Conservation (phyloP, 2,329 filamentous ascomycete genomes). For the Salinomyces thailandicus region DNA sequence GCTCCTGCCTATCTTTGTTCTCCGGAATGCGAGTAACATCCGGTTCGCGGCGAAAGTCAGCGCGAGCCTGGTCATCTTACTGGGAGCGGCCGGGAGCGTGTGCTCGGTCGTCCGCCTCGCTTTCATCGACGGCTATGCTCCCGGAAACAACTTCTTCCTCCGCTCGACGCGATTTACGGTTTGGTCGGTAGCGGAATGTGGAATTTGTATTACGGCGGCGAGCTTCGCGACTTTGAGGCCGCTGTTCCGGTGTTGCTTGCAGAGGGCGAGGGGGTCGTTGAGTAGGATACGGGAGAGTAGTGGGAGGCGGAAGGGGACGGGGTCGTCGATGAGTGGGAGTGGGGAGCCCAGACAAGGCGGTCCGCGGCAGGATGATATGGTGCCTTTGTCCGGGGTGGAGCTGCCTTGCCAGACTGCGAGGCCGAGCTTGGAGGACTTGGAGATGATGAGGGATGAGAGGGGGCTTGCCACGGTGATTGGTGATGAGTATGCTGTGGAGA, state of each 20-base stretch:
- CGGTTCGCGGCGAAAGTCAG: conserved; percentile 31
- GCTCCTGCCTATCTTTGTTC: conserved; percentile 30
- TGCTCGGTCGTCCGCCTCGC: conserved; percentile 17
- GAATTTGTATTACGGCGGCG: conserved; percentile 26
- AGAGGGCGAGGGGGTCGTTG: conserved; percentile 1
- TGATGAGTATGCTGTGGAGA: too few species aligned
- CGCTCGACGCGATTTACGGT: conserved; percentile 17
- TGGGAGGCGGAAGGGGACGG: neutral
- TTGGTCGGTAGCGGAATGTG: conserved; percentile 26
- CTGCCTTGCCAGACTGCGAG: too few species aligned
- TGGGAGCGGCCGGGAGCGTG: conserved; percentile 24
- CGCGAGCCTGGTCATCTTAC: conserved; percentile 30
- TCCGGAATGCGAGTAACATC: conserved; percentile 33
- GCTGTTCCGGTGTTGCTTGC: conserved; percentile 18
- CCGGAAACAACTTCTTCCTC: conserved; percentile 15
- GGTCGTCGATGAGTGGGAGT: too few species aligned
- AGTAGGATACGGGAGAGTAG: neutral
- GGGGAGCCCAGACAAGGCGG: too few species aligned
- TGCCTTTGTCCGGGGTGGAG: too few species aligned
- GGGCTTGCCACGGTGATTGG: too few species aligned
- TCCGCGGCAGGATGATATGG: too few species aligned
- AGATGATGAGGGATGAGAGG: too few species aligned
- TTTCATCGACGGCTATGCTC: conserved; percentile 14
- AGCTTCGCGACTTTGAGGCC: conserved; percentile 26
- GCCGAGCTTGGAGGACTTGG: too few species aligned